Base-by-base conservation (phyloP, 768 basidiomycete genomes). In the Leccinum incarnatum region DNA sequence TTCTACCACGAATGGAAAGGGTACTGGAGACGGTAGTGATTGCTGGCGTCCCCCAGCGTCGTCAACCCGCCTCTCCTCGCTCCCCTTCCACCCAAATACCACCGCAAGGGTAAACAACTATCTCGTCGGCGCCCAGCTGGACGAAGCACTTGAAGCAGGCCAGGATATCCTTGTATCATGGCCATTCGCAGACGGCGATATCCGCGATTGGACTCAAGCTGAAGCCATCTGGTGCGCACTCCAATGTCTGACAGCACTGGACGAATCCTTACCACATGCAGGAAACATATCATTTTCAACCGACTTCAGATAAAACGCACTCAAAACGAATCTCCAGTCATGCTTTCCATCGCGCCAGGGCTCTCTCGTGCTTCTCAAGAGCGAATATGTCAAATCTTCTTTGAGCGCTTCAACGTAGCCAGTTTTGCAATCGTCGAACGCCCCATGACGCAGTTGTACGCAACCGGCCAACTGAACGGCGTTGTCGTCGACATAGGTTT, bases 381-480 rank as follows among this genome's bases (percentile, higher is more conserved):
- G 69, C 80, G 80, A 47, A 81, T 89, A 65, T 89, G 87, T 65
- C 92, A 89, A 67, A 80, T 91, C 40, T 92, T 95, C 75, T 97
- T 97, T 66, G 94, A 96, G 69, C 88, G 91, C 25, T 91, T 95
- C 82, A 94, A 95, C 68, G 88, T 89, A 27, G 88, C 95, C 9
- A 91, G 86, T 15, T 84, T 95, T 62, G 82, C 83, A 55, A 79
- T 95, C 63, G 77, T 94, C 52, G 89, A 95, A 57, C 89, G 93
- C 1, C 88, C 94, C 21, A 82, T 94, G 72, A 83, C 91, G 9
- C 91, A 94, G 64, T 76, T 95, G 47, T 95, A 91, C 72, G 85
- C 93, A 21, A 83, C 83, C 15, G 88, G 87, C 63, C 79, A 79
- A 56, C 78, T 91, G 58, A 83, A 75, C 55, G 92, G 93, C 50